These are phyloP conservation scores for Cryptosporidium canis DNA, from an alignment of 169 alveolate genomes.

Conservation along the genomic window DNA sequence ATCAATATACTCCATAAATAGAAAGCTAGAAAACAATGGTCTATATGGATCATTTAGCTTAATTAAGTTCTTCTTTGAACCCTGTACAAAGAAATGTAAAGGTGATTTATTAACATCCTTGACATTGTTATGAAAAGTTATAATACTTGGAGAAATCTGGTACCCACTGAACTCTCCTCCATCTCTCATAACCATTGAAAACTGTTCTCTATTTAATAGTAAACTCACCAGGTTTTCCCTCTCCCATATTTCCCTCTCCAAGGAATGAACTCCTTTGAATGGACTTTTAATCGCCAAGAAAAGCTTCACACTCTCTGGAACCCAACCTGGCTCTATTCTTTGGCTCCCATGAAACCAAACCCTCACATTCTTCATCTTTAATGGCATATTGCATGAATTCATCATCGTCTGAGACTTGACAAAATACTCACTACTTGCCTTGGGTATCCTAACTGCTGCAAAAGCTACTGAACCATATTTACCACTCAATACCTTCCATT, in stretches of 20 bases:
- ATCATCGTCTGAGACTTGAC: slow-evolving; percentile 15
- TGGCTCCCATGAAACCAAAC: slow-evolving; percentile 55
- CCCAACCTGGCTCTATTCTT: slow-evolving; percentile 16
- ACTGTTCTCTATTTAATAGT: slow-evolving; percentile 6
- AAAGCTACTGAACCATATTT: slow-evolving; percentile 70
- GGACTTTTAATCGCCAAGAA: slow-evolving; percentile 47
- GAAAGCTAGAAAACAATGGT: slow-evolving; percentile 42
- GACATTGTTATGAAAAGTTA: slow-evolving; percentile 12
- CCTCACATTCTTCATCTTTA: slow-evolving; percentile 16
- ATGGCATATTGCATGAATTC: slow-evolving; percentile 10
- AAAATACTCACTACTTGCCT: not conserved
- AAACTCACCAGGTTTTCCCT: slow-evolving; percentile 50
- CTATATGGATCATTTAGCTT: slow-evolving; percentile 22
- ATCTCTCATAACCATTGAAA: not conserved
- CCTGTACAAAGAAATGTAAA: not conserved
- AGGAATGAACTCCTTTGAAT: slow-evolving; percentile 49
- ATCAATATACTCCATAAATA: slow-evolving; percentile 52
- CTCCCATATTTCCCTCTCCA: slow-evolving; percentile 30
- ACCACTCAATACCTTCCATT: slow-evolving; percentile 49
- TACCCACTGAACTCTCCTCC: not conserved
- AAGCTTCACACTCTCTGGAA: slow-evolving; percentile 7
- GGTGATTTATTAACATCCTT: not conserved
- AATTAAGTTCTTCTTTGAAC: not conserved
- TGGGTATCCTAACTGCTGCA: not conserved
- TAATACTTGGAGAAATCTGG: slow-evolving; percentile 52